Base-by-base conservation (phyloP, 2,329 filamentous ascomycete genomes). In the Talaromyces islandicus region DNA sequence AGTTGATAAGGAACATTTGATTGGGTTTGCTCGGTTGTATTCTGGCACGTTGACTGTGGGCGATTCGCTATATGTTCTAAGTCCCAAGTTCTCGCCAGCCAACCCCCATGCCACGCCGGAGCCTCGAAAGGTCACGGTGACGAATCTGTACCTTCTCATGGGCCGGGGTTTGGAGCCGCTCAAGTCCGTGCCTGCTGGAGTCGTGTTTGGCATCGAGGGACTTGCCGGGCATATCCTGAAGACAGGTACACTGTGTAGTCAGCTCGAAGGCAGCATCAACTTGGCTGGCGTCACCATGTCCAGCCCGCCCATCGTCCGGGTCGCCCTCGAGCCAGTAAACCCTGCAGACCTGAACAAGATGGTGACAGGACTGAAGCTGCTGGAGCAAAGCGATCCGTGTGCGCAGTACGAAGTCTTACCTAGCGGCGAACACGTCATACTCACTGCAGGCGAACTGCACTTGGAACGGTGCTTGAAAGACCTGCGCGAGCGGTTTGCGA, bases 321-420 rank as follows among this genome's bases (percentile, higher is more conserved):
- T 99, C 21, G 92, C 94, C 0, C 80, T 99, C n/a, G 94, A 99
- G 72, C 94, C 94, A 0, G 87, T 87, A 59, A 95, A 94, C 73
- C 94, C 94, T 0, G 87, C 86, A 27, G 92, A 99, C 70, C 80
- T 99, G 24, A 89, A 94, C 72, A 97, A 95, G 77, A 95, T 99
- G 92, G 92, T 99, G 60, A 83, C 85, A 6, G 94, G 94, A 0
- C 79, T 99, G 57, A 87, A 87, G 63, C 79, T 99, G 19, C 85
- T 99, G 0, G 92, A 96, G 32, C 92, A 97, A 70, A 95, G 92
- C 68, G 94, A 99, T 69, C 93, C 94, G 0, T 97, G 94, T 69
- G 94, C 93, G 14, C 88, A 96, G 72, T 99, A 99, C 68, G 92
- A 97, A 72, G 91, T 96, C 56, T 88, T 97, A 57, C 84, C 88